Percentiles rank a stretch among this genome's conserved stretches.
Evolutionary conservation across 1,139 yeast genomes (phyloP).

Genomic region (Pichia kudriavzevii): DNA sequence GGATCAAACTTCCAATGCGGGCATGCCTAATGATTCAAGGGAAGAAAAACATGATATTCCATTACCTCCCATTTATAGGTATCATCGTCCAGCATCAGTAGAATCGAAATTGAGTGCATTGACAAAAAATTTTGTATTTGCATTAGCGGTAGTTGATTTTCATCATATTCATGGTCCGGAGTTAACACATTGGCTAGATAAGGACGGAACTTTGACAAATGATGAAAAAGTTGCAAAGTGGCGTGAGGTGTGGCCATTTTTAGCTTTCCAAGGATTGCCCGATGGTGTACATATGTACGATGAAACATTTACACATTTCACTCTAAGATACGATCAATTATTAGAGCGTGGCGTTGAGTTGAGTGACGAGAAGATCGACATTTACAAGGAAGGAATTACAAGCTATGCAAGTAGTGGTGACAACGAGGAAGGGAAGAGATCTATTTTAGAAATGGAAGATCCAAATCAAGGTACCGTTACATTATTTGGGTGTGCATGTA

Average conservation of each 20-base stretch:
- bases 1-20: neutral
- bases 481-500: conserved; percentile 88
- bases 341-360: conserved; percentile 38
- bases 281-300: conserved; percentile 91
- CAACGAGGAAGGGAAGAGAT: conserved; percentile 25
- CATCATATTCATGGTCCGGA: conserved; percentile 95
- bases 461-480: conserved; percentile 42
- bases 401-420: conserved; percentile 13
- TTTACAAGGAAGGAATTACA: conserved; percentile 26
- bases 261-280: conserved; percentile 92
- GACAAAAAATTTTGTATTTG: conserved; percentile 42
- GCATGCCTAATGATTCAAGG: neutral
- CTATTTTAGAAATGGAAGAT: conserved; percentile 11
- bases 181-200: conserved; percentile 84
- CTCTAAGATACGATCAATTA: conserved; percentile 66
- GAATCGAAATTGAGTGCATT: conserved; percentile 1
- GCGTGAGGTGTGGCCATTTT: conserved; percentile 65
- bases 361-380: conserved; percentile 15
- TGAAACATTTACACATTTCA: conserved; percentile 89
- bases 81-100: conserved; percentile 6
- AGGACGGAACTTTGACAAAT: conserved; percentile 34
- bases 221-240: conserved; percentile 10
- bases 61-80: conserved; percentile 7
- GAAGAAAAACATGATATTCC: neutral
- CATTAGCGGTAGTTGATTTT: conserved; percentile 85